phyloP scores from a whole-genome alignment of 306 rosid genomes.

The Psophocarpus tetragonolobus region DNA sequence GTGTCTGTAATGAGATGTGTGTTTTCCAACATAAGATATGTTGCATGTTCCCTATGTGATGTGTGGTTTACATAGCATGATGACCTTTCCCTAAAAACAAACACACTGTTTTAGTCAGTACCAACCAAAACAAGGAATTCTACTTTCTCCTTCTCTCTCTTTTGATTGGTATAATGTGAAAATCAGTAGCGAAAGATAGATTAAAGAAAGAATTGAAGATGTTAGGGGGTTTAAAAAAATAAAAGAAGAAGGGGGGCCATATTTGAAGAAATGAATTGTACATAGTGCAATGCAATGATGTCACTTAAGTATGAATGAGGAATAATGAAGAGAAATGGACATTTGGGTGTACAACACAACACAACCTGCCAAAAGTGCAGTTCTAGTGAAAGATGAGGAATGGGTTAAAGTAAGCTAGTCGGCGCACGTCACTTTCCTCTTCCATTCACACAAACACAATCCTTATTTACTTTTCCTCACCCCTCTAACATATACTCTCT shows the following conservation, averaged over 20 bases:
- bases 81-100: constrained; percentile 52
- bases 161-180: constrained; percentile 24
- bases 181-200: constrained; percentile 16
- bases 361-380: constrained; percentile 35
- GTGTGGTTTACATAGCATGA: constrained; percentile 48
- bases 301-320: constrained; percentile 37
- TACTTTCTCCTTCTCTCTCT: neutral
- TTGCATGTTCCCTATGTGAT: constrained; percentile 72
- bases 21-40: constrained; percentile 40
- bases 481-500: no score
- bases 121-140: constrained; percentile 44
- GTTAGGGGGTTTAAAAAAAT: constrained; percentile 13
- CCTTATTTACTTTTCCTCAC: constrained; percentile 22
- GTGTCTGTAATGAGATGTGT: constrained; percentile 24
- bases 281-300: constrained; percentile 32
- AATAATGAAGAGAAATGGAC: constrained; percentile 36
- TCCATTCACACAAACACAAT: constrained; percentile 25
- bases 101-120: constrained; percentile 34
- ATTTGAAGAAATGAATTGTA: constrained; percentile 25
- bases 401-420: constrained; percentile 60
- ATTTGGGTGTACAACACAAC: constrained; percentile 36
- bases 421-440: constrained; percentile 52
- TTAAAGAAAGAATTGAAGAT: neutral
- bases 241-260: neutral
- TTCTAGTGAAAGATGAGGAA: constrained; percentile 57